Evolutionary conservation across 2,329 filamentous ascomycete genomes (phyloP), one percentile per base, ranked within the genome.

Genomic region (Penicillium sp.): DNA sequence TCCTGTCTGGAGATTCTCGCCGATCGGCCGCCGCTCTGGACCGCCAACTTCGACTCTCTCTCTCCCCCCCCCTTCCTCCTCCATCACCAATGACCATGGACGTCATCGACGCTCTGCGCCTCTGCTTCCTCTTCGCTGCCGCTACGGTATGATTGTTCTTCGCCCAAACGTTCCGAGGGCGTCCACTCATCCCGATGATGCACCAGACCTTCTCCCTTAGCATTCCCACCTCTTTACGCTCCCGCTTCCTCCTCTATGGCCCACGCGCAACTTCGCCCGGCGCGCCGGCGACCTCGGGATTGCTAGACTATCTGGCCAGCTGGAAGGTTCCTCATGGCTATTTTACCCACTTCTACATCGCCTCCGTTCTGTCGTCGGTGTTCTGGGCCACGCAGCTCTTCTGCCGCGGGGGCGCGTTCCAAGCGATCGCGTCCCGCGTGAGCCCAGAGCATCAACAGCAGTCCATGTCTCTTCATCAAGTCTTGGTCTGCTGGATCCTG

Each of bases 271-370:
- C 53, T 31, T 48, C 56, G 21, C 44, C 39, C 33, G 26, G 26
- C 36, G 17, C 37, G 33, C 13, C 23, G 41, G 15, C 40, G 33
- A 28, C 23, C 35, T 18, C 51, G 40, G 41, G 53, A 9, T 27
- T 72, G 31, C 68, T 81, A 43, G 78, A 81, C 53, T 60, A 59
- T 41, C 56, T 78, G 14, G 74, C 78, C 21, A 68, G 64, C 25
- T 63, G 77, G 51, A 78, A 79, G 59, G 84, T 96, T 23, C 89
- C 91, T 15, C 93, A 97, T 68, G 78, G 78, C 47, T 97, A 87
- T 82, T 97, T 97, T 65, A 77, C 76, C 29, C 86, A 93, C 54
- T 97, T 95, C 69, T 97, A 98, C 63, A 59, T 86, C 37, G 63
- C 81, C 23, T 91, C 87, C 3, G 68, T 89, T 4, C 59, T 71